Conservation (phyloP, 2,329 filamentous ascomycete genomes). For the Alternaria consortialis region DNA sequence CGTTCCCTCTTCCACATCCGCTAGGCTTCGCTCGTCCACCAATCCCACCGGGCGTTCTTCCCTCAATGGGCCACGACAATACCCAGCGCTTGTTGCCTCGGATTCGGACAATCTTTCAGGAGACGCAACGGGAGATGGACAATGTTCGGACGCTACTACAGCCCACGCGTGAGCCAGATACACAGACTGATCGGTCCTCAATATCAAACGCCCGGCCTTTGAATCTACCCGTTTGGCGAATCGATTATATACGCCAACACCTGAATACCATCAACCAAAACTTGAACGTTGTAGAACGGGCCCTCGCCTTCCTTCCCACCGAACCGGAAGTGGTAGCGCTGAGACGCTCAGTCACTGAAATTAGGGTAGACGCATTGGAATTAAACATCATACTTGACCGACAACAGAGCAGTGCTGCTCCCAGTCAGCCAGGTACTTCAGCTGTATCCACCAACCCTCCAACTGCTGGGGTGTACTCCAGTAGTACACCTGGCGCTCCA, state of each 20-base stretch:
- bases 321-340: constrained; percentile 42
- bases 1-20: constrained; percentile 32
- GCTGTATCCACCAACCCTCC: neutral
- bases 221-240: constrained; percentile 39
- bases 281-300: constrained; percentile 41
- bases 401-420: constrained; percentile 14
- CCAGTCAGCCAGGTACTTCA: constrained; percentile 6
- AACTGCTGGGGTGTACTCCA: neutral
- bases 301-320: constrained; percentile 37
- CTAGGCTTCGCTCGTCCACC: constrained; percentile 30
- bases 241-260: constrained; percentile 39
- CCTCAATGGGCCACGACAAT: constrained; percentile 16
- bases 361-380: constrained; percentile 38
- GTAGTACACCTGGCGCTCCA: constrained; percentile 6
- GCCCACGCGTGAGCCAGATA: constrained; percentile 6
- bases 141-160: constrained; percentile 40
- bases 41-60: constrained; percentile 24
- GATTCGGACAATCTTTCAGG: constrained; percentile 34
- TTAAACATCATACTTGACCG: constrained; percentile 33
- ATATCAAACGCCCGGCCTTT: neutral
- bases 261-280: constrained; percentile 33
- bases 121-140: constrained; percentile 44
- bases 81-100: constrained; percentile 32
- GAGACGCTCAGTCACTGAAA: constrained; percentile 37
- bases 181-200: neutral